Evolutionary conservation across 192 early-diverging fungal genomes (phyloP).

Genomic region (Gonapodya prolifera): DNA sequence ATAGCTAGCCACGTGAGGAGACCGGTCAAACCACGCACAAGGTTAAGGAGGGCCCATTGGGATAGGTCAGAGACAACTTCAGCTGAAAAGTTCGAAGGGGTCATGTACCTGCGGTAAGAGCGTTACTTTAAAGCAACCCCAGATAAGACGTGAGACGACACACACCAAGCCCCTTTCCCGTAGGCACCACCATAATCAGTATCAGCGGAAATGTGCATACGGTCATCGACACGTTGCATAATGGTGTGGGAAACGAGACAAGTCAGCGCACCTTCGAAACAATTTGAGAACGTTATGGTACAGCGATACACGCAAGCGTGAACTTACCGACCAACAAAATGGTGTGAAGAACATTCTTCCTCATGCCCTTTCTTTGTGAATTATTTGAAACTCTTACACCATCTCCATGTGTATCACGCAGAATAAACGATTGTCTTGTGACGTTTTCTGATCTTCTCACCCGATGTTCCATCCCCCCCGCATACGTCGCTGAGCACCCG

Average conservation of each 20-base stretch:
- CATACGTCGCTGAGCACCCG: not conserved
- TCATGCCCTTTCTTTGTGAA: too few species aligned
- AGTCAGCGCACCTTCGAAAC: too few species aligned
- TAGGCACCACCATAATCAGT: not conserved
- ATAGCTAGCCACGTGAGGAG: not conserved
- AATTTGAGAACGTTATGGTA: too few species aligned
- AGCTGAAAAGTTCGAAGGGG: not conserved
- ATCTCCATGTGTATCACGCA: too few species aligned
- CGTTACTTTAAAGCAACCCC: not conserved
- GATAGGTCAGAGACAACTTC: not conserved
- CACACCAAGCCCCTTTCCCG: not conserved
- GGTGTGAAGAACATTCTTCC: too few species aligned
- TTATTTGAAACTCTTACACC: too few species aligned
- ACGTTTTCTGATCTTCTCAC: too few species aligned
- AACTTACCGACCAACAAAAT: too few species aligned
- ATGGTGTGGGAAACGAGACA: not conserved
- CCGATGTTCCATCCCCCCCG: not conserved
- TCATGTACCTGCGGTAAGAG: not conserved
- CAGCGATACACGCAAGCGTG: too few species aligned
- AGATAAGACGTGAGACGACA: not conserved
- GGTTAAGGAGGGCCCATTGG: not conserved
- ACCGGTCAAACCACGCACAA: not conserved
- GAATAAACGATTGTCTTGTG: too few species aligned
- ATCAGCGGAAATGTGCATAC: not conserved
- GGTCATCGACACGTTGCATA: not conserved